Conservation (phyloP, 176 grass and related monocot genomes). For the Metroxylon sagu region DNA sequence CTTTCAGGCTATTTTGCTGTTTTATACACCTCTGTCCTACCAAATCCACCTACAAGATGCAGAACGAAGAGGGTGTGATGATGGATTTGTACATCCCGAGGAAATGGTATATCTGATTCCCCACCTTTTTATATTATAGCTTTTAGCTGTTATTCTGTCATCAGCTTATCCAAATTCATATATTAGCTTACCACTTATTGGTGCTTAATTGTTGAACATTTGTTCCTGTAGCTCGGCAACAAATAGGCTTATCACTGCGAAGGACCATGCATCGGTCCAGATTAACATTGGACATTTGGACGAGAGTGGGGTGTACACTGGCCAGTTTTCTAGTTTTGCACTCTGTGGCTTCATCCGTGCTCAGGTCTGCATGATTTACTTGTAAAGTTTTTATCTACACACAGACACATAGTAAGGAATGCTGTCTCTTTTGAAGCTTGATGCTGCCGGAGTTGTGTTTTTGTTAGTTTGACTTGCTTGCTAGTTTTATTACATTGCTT, state of each 20-base stretch:
- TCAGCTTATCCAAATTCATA: not conserved
- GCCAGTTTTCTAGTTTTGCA: conserved; percentile 6
- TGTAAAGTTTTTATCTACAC: too few relatives aligned
- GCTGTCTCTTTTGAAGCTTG: too few relatives aligned
- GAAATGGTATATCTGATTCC: conserved; percentile 1
- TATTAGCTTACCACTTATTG: not conserved
- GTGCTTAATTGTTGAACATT: not conserved
- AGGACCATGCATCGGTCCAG: conserved; percentile 12
- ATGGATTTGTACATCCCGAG: conserved; percentile 13
- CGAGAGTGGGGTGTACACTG: conserved; percentile 1
- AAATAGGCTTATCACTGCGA: conserved; percentile 9
- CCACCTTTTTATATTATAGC: too few relatives aligned
- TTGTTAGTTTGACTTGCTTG: too few relatives aligned
- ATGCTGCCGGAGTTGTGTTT: too few relatives aligned
- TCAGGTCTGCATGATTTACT: not conserved
- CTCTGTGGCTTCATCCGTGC: conserved; percentile 8
- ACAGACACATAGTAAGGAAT: too few relatives aligned
- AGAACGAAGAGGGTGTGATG: conserved; percentile 11
- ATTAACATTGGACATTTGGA: conserved; percentile 11
- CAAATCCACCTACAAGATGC: conserved; percentile 1
- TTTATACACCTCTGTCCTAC: too few relatives aligned
- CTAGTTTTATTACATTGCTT: too few relatives aligned
- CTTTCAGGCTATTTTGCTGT: too few relatives aligned
- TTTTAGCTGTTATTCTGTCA: not conserved
- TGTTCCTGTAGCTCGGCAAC: conserved; percentile 5